These are phyloP conservation scores for Albugo laibachii DNA, from an alignment of 352 stramenopile genomes.

Conservation along the genomic window DNA sequence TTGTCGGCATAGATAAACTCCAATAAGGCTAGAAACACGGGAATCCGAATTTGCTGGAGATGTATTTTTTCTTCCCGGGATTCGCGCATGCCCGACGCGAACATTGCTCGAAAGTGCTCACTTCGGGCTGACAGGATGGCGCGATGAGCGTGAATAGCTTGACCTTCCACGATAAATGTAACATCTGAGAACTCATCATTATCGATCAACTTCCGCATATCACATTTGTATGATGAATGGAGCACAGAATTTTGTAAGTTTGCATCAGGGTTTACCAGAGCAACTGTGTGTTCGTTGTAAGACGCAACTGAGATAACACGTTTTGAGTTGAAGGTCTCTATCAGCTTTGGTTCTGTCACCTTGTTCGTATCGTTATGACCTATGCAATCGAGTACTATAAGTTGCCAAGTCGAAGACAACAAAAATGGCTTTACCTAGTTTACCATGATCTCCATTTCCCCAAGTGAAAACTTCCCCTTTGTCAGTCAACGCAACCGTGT, in stretches of 20 bases:
- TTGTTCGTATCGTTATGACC: conserved; percentile 88
- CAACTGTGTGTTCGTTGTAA: conserved; percentile 96
- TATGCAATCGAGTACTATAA: background rate
- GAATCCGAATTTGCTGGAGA: conserved; percentile 75
- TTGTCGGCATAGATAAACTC: conserved; percentile 95
- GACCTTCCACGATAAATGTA: conserved; percentile 72
- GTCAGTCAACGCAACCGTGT: conserved; percentile 87
- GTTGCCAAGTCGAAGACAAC: background rate
- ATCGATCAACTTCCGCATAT: conserved; percentile 87
- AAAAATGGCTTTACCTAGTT: conserved; percentile 24
- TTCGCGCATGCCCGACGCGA: conserved; percentile 89
- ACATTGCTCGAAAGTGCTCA: conserved; percentile 88
- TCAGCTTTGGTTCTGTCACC: conserved; percentile 84
- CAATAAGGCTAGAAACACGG: conserved; percentile 87
- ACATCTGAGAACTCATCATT: conserved; percentile 79
- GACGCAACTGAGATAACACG: conserved; percentile 89
- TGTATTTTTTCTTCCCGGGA: conserved; percentile 71
- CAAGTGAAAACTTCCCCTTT: conserved; percentile 87
- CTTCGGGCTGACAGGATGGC: conserved; percentile 87
- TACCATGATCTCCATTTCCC: conserved; percentile 86
- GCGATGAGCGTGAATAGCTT: conserved; percentile 62
- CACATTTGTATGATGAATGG: conserved; percentile 68
- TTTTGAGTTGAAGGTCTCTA: conserved; percentile 83
- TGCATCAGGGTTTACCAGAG: conserved; percentile 70
- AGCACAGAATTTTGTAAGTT: conserved; percentile 56